phyloP scores from a whole-genome alignment of 106 monocot species.

The Posidonia australis region DNA sequence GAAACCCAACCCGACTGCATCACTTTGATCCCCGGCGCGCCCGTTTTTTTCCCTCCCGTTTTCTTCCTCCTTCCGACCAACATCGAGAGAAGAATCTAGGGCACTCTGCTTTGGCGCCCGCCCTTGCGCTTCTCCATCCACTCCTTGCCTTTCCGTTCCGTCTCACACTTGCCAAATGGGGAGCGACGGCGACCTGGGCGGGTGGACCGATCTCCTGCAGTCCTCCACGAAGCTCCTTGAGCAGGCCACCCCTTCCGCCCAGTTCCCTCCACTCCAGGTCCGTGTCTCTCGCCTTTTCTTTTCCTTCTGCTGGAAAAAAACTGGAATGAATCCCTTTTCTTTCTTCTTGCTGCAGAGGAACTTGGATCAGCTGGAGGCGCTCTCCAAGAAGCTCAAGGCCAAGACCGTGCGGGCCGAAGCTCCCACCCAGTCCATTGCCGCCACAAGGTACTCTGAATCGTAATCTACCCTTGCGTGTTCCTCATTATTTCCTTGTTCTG shows the following conservation, averaged over 20 bases:
- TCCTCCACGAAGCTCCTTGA: slow-evolving; percentile 90
- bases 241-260: slow-evolving; percentile 72
- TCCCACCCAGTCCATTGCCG: slow-evolving; percentile 69
- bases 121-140: not conserved
- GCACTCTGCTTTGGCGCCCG: not conserved
- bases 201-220: slow-evolving; percentile 85
- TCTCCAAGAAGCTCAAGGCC: slow-evolving; percentile 89
- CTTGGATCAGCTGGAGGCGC: slow-evolving; percentile 77
- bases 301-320: too few relatives aligned
- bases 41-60: not conserved
- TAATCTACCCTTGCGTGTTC: not conserved
- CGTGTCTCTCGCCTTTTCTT: not conserved
- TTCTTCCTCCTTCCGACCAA: not conserved
- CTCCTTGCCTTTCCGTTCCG: not conserved
- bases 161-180: slow-evolving; percentile 19
- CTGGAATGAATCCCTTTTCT: too few relatives aligned
- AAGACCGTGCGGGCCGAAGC: slow-evolving; percentile 68
- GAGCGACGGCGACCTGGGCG: slow-evolving; percentile 55
- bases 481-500: not conserved
- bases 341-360: slow-evolving; percentile 46
- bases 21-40: too few relatives aligned
- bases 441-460: slow-evolving; percentile 49
- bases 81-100: not conserved
- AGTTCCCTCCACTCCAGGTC: slow-evolving; percentile 94
- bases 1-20: too few relatives aligned